Conservation (phyloP, 768 basidiomycete genomes). For the Rubroboletus pulcherrimus region DNA sequence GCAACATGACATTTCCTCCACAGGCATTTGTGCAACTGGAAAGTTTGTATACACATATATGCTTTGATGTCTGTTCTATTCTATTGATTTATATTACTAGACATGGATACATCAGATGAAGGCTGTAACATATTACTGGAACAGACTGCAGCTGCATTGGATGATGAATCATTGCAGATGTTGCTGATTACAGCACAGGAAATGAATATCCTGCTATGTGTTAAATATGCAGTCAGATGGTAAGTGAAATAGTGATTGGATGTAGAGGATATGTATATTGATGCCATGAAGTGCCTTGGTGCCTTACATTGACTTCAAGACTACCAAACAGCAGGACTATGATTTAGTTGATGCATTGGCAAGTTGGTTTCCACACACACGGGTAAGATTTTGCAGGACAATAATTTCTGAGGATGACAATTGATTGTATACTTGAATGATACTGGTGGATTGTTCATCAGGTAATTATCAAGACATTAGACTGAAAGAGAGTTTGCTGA, state of each 20-base stretch:
- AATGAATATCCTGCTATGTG: not conserved
- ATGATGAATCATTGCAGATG: not conserved
- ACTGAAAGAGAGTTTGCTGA: not conserved
- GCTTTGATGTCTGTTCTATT: not conserved
- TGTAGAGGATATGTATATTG: not conserved
- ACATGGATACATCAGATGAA: not conserved
- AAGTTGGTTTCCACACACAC: not conserved
- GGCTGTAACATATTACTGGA: not conserved
- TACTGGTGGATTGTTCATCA: not conserved
- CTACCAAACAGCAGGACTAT: not conserved
- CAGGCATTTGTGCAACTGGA: not conserved
- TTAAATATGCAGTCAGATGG: not conserved
- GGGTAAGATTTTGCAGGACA: not conserved
- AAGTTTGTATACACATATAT: not conserved
- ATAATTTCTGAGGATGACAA: too few relatives aligned
- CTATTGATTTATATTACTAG: not conserved
- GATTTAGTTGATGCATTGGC: not conserved
- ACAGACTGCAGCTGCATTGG: not conserved
- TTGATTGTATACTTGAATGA: too few relatives aligned
- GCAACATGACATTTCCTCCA: not conserved
- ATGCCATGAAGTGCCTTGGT: not conserved
- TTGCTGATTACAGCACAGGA: not conserved
- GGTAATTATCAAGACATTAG: not conserved
- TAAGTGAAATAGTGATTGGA: not conserved
- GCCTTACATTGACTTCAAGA: not conserved